phyloP scores from a whole-genome alignment of 768 basidiomycete species.

The Boletus reticulatus region DNA sequence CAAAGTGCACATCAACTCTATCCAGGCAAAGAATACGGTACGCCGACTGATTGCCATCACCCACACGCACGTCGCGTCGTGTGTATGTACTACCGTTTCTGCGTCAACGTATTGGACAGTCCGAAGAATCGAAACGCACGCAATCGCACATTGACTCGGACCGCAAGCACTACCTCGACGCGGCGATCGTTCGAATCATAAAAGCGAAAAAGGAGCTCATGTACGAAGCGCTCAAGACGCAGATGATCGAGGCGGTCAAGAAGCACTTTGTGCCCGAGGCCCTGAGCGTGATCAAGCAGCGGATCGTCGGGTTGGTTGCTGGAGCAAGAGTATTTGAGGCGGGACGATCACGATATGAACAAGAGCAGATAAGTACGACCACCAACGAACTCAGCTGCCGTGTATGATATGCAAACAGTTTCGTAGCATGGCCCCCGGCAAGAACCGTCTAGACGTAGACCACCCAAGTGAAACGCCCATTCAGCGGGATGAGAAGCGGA shows the following conservation, averaged over 20 bases:
- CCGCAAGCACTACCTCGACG: constrained; percentile 82
- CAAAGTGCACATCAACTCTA: constrained; percentile 91
- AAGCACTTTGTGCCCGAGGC: constrained; percentile 84
- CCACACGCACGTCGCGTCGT: no score
- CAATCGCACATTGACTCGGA: constrained; percentile 85
- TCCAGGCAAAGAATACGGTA: constrained; percentile 91
- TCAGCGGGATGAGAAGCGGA: no score
- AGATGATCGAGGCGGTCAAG: constrained; percentile 84
- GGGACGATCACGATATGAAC: constrained; percentile 70
- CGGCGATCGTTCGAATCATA: constrained; percentile 96
- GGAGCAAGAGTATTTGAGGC: constrained; percentile 81
- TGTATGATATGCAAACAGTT: no score
- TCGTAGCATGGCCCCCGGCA: no score
- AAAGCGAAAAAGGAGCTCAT: constrained; percentile 85
- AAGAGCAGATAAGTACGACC: no score
- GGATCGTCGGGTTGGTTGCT: constrained; percentile 80
- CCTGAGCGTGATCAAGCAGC: constrained; percentile 81
- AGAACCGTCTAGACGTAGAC: no score
- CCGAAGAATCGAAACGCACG: constrained; percentile 82
- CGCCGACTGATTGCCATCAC: constrained; percentile 26
- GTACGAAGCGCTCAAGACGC: constrained; percentile 75
- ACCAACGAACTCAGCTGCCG: no score
- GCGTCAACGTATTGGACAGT: constrained; percentile 38
- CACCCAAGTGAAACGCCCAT: no score
- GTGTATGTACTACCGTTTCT: not conserved